Conservation (phyloP, 768 basidiomycete genomes). For the Pleurotus cornucopiae region DNA sequence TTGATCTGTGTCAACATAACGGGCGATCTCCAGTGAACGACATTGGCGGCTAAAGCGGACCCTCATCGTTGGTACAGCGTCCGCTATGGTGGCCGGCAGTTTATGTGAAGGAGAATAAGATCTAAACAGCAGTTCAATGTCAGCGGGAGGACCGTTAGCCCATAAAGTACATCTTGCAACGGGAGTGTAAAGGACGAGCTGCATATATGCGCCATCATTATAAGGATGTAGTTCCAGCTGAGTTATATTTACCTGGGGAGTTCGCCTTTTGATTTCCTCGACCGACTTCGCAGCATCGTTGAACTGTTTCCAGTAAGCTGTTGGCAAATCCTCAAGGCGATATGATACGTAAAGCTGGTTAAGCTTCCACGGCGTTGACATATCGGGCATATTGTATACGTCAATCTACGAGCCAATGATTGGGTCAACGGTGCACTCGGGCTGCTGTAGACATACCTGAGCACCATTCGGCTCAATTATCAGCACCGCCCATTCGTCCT, state of each 20-base stretch:
- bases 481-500: conserved; percentile 42
- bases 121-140: conserved; percentile 40
- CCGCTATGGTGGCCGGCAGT: conserved; percentile 6
- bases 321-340: conserved; percentile 20
- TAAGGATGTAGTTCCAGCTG: not conserved
- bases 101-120: conserved; percentile 5
- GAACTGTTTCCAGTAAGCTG: conserved; percentile 39
- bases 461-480: conserved; percentile 35
- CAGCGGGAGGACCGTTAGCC: conserved; percentile 44
- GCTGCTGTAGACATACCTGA: conserved; percentile 21
- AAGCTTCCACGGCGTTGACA: not conserved
- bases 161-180: conserved; percentile 44
- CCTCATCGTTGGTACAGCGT: conserved; percentile 25
- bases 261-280: conserved; percentile 45
- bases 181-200: conserved; percentile 40
- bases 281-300: conserved; percentile 39
- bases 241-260: conserved; percentile 39
- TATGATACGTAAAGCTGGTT: not conserved
- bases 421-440: not conserved
- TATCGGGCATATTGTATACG: not conserved
- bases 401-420: not conserved
- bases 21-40: conserved; percentile 31
- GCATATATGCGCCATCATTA: not conserved
- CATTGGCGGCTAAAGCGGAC: conserved; percentile 31
- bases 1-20: conserved; percentile 20